Percentiles rank a stretch among this genome's conserved stretches.
Conservation (phyloP, 208 protist genomes). For the Trichomonas tenax region DNA sequence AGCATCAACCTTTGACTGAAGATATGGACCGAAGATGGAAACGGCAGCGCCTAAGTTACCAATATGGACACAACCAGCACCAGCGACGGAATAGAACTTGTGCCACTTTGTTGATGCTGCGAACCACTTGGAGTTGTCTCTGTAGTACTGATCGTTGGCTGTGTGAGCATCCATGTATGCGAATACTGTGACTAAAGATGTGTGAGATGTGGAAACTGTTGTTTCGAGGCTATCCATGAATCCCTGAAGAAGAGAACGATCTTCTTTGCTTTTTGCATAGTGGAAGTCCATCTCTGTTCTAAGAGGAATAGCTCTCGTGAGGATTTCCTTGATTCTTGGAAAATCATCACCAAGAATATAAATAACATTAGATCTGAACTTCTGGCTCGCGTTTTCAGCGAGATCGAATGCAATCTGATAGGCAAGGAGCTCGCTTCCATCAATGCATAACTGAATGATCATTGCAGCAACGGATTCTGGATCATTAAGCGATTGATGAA, state of each 20-base stretch:
- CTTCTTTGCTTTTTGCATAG: background rate
- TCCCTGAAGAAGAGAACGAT: background rate
- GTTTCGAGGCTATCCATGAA: background rate
- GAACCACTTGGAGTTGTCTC: background rate
- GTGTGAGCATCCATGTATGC: background rate
- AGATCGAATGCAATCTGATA: constrained; percentile 5
- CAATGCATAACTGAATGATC: background rate
- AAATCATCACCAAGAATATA: background rate
- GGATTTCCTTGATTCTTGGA: background rate
- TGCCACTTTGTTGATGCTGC: background rate
- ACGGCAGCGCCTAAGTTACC: background rate
- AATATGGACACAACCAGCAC: background rate
- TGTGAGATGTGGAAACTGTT: background rate
- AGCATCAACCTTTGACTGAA: no score
- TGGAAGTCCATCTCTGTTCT: background rate
- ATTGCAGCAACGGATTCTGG: background rate
- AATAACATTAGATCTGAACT: background rate
- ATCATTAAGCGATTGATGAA: background rate
- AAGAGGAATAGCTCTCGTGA: background rate
- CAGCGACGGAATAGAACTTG: background rate
- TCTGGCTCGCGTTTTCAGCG: background rate
- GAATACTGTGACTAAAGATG: background rate
- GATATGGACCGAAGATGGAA: background rate
- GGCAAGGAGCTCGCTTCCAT: background rate
- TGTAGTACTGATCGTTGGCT: background rate